Evolutionary conservation across 768 basidiomycete genomes (phyloP).

Genomic region (Lactarius sp.): DNA sequence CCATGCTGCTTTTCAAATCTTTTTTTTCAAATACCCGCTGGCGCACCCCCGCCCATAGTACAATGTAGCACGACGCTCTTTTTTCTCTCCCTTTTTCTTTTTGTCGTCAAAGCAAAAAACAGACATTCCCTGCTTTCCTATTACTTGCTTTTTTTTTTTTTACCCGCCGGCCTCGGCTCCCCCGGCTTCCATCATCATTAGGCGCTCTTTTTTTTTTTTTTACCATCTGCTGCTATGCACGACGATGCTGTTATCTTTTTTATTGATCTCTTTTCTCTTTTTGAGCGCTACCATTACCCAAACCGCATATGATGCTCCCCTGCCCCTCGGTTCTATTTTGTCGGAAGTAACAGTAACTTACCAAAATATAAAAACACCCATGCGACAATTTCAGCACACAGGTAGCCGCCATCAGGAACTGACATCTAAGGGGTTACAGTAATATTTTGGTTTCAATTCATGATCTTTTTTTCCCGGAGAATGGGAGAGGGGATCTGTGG

Average conservation of each 20-base stretch:
- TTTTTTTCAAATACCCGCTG: not conserved
- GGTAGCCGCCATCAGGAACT: too few relatives aligned
- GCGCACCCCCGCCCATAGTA: not conserved
- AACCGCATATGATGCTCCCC: not conserved
- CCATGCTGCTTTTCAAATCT: not conserved
- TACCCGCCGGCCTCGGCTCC: not conserved
- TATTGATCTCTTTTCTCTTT: not conserved
- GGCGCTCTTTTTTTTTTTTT: not conserved
- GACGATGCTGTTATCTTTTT: conserved; percentile 2
- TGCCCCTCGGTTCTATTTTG: too few relatives aligned
- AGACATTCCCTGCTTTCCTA: not conserved
- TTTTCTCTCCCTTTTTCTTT: not conserved
- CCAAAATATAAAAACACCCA: too few relatives aligned
- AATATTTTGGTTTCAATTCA: too few relatives aligned
- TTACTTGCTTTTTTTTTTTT: not conserved
- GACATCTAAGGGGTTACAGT: too few relatives aligned
- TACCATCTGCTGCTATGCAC: not conserved
- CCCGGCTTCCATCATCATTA: not conserved
- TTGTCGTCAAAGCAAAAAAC: not conserved
- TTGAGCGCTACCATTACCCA: conserved; percentile 4
- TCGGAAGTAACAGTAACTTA: too few relatives aligned
- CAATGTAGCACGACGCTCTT: conserved; percentile 2
- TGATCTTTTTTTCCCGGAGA: too few relatives aligned
- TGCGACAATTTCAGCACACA: too few relatives aligned
- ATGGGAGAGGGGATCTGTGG: too few relatives aligned